These are phyloP conservation scores for Ruellia speciosa DNA, from an alignment of 305 asterid genomes.

Conservation along the genomic window DNA sequence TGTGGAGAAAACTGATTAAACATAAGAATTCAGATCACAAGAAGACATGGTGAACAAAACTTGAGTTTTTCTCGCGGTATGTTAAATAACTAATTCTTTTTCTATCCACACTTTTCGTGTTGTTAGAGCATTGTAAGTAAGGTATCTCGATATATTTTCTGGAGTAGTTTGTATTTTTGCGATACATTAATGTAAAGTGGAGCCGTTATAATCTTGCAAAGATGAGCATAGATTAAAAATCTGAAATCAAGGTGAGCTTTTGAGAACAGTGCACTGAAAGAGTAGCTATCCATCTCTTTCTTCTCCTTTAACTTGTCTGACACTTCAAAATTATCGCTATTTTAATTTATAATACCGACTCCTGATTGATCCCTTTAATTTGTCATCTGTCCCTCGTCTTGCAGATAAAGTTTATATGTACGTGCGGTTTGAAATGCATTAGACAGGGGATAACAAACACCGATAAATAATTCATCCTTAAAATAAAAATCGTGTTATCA, in stretches of 20 bases:
- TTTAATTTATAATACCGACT: slow-evolving; percentile 12
- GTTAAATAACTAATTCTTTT: slow-evolving; percentile 31
- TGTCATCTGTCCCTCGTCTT: slow-evolving; percentile 22
- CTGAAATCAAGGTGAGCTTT: slow-evolving; percentile 12
- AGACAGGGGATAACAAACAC: slow-evolving; percentile 22
- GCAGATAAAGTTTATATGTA: slow-evolving; percentile 8
- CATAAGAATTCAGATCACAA: slow-evolving; percentile 12
- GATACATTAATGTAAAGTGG: slow-evolving; percentile 22
- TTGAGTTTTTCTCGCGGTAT: slow-evolving; percentile 16
- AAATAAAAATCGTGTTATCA: no score
- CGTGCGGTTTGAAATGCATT: slow-evolving; percentile 17
- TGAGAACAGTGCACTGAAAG: slow-evolving; percentile 26
- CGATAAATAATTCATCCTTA: neutral
- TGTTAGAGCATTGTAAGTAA: slow-evolving; percentile 16
- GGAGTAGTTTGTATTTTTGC: slow-evolving; percentile 28
- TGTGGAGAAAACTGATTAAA: slow-evolving; percentile 15
- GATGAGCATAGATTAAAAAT: slow-evolving; percentile 19
- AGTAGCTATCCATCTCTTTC: slow-evolving; percentile 39
- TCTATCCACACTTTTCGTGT: slow-evolving; percentile 31
- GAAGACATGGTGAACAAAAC: slow-evolving; percentile 6
- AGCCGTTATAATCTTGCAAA: slow-evolving; percentile 35
- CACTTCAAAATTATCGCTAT: slow-evolving; percentile 31
- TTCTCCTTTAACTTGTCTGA: slow-evolving; percentile 36
- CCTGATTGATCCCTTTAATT: slow-evolving; percentile 16
- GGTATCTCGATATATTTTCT: slow-evolving; percentile 15